phyloP scores from a whole-genome alignment of 129 eudicot genomes.

The Tagetes erecta region DNA sequence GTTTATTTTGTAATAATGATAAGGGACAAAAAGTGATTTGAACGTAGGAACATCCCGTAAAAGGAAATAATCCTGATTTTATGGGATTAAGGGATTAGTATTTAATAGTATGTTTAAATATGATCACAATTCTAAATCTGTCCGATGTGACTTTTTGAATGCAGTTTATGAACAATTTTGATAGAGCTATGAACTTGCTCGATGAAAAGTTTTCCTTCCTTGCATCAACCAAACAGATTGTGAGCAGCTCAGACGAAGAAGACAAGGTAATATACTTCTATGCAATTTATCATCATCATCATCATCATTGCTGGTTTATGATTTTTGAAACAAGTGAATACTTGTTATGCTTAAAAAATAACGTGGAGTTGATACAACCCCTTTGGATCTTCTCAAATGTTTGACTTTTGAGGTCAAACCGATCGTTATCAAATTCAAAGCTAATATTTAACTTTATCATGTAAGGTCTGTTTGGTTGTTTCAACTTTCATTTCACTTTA shows the following conservation, averaged over 20 bases:
- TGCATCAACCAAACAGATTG: constrained; percentile 75
- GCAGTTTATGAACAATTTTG: constrained; percentile 90
- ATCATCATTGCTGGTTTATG: not conserved
- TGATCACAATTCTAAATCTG: not conserved
- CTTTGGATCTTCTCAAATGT: not conserved
- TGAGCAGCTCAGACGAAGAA: constrained; percentile 76
- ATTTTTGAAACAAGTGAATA: not conserved
- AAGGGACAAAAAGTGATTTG: not conserved
- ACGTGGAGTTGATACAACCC: not conserved
- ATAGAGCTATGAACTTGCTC: constrained; percentile 85
- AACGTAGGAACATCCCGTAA: not conserved
- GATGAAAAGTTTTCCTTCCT: constrained; percentile 83
- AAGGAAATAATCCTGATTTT: not conserved
- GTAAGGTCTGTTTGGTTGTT: not conserved
- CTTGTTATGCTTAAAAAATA: not conserved
- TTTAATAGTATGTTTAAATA: not conserved
- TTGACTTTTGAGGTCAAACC: not conserved
- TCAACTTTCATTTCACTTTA: not conserved
- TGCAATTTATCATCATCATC: constrained; percentile 2
- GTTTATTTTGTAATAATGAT: not conserved
- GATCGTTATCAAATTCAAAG: not conserved
- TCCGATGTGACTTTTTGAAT: constrained; percentile 15
- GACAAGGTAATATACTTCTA: constrained; percentile 54
- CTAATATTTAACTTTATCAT: not conserved
- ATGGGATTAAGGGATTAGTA: too few relatives aligned